A percentile compares a stretch with the other conserved stretches of the same genome.
Evolutionary conservation across 768 basidiomycete species (phyloP).

Genomic region (Phallus indusiatus): DNA sequence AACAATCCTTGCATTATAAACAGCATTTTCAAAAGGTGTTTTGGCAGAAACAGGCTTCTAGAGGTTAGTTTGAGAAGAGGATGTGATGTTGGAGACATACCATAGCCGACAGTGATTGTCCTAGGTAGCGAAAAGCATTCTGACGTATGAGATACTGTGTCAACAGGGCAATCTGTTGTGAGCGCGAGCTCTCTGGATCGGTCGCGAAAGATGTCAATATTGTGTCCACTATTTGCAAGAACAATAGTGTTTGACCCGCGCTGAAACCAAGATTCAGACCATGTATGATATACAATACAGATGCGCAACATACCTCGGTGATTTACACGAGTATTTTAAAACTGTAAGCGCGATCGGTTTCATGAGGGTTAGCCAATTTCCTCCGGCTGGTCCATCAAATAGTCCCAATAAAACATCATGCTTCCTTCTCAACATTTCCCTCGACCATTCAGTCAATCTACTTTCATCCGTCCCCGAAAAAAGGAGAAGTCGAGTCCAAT

Average conservation of each 20-base stretch:
- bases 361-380: conserved; percentile 57
- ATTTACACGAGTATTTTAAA: conserved; percentile 39
- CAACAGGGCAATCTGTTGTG: conserved; percentile 11
- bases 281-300: not conserved
- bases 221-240: conserved; percentile 42
- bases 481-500: conserved; percentile 55
- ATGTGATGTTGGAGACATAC: conserved; percentile 17
- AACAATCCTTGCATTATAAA: not conserved
- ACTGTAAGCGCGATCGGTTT: conserved; percentile 39
- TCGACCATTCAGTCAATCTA: conserved; percentile 26
- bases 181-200: not conserved
- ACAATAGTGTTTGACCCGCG: conserved; percentile 32
- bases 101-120: conserved; percentile 5
- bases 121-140: conserved; percentile 1
- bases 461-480: conserved; percentile 39
- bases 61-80: not conserved
- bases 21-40: not conserved
- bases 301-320: conserved; percentile 37
- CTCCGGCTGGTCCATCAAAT: conserved; percentile 26
- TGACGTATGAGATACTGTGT: conserved; percentile 20
- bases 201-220: conserved; percentile 28
- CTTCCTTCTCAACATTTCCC: conserved; percentile 14
- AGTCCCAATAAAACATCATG: conserved; percentile 28
- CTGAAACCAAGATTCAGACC: conserved; percentile 23
- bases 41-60: not conserved